These are phyloP conservation scores for Suhomyces ambrosiae DNA, from an alignment of 1,139 yeast species.

Conservation along the genomic window DNA sequence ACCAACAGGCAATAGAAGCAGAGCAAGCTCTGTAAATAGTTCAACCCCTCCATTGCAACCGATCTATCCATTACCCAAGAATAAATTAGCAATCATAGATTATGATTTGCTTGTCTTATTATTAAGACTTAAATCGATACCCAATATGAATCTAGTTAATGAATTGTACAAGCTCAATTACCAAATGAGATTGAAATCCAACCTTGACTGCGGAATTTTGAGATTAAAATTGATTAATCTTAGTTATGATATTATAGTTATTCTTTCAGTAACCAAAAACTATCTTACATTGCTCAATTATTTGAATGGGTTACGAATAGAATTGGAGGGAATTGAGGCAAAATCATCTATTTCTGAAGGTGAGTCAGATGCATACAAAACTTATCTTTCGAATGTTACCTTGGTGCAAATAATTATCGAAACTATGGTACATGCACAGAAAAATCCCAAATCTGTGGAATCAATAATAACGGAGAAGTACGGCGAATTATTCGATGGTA, in stretches of 20 bases:
- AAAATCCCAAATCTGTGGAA: background rate
- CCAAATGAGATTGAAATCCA: constrained; percentile 32
- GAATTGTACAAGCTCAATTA: constrained; percentile 46
- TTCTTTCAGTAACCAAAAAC: constrained; percentile 35
- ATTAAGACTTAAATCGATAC: constrained; percentile 41
- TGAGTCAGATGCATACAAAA: constrained; percentile 8
- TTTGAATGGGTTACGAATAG: constrained; percentile 25
- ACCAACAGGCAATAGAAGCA: constrained; percentile 3
- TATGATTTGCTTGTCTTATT: constrained; percentile 31
- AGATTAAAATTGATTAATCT: constrained; percentile 29
- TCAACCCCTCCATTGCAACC: constrained; percentile 16
- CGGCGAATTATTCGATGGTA: constrained; percentile 7
- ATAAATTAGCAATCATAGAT: constrained; percentile 28
- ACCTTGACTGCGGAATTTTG: constrained; percentile 10
- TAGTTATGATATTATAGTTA: constrained; percentile 37
- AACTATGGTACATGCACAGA: constrained; percentile 4
- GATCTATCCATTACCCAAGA: constrained; percentile 42
- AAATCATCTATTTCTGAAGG: background rate
- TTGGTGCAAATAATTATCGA: constrained; percentile 24
- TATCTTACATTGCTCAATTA: constrained; percentile 32
- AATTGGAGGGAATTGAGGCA: constrained; percentile 13
- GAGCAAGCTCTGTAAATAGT: constrained; percentile 3
- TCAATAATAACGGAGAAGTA: constrained; percentile 11
- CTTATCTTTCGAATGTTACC: constrained; percentile 24
- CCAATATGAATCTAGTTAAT: constrained; percentile 38